Evolutionary conservation across 495 filamentous ascomycete species (phyloP).

Genomic region (Penicillium salamii): DNA sequence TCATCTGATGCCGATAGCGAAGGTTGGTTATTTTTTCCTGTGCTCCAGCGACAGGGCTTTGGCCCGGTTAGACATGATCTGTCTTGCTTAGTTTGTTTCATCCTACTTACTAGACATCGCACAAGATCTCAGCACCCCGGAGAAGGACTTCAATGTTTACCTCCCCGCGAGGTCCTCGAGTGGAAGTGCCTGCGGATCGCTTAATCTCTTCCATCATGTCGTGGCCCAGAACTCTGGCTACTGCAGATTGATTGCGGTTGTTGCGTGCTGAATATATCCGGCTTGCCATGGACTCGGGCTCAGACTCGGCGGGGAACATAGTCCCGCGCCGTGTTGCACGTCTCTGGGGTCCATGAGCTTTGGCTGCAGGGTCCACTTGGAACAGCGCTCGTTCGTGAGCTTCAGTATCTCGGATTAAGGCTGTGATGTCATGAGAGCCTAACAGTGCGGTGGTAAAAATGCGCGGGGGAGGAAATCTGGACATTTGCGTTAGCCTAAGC

Average conservation of each 20-base stretch:
- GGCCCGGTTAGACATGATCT: background rate
- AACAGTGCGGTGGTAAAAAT: constrained; percentile 95
- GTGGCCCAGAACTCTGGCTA: constrained; percentile 82
- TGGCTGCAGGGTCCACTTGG: constrained; percentile 69
- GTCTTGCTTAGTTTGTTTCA: background rate
- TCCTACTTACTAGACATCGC: constrained; percentile 70
- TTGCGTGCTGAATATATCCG: constrained; percentile 51
- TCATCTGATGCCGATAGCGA: constrained; percentile 66
- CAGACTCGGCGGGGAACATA: constrained; percentile 38
- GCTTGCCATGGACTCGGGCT: constrained; percentile 46
- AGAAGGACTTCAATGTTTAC: constrained; percentile 86
- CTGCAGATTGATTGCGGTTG: constrained; percentile 75
- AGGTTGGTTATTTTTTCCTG: constrained; percentile 70
- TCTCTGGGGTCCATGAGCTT: constrained; percentile 35
- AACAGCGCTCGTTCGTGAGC: constrained; percentile 93
- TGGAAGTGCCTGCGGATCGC: constrained; percentile 47
- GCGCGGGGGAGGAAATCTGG: constrained; percentile 83
- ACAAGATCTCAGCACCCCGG: constrained; percentile 85
- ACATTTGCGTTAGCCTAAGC: constrained; percentile 4
- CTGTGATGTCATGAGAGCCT: constrained; percentile 83
- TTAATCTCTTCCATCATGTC: constrained; percentile 84
- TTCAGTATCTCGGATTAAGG: constrained; percentile 93
- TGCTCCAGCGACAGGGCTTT: constrained; percentile 76
- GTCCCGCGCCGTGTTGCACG: constrained; percentile 49
- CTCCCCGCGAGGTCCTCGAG: constrained; percentile 53